A percentile compares a stretch with the other conserved stretches of the same genome.
These are phyloP conservation scores for Ceratobasidium sp. DNA, from an alignment of 1,284 basidiomycete genomes.

Conservation along the genomic window DNA sequence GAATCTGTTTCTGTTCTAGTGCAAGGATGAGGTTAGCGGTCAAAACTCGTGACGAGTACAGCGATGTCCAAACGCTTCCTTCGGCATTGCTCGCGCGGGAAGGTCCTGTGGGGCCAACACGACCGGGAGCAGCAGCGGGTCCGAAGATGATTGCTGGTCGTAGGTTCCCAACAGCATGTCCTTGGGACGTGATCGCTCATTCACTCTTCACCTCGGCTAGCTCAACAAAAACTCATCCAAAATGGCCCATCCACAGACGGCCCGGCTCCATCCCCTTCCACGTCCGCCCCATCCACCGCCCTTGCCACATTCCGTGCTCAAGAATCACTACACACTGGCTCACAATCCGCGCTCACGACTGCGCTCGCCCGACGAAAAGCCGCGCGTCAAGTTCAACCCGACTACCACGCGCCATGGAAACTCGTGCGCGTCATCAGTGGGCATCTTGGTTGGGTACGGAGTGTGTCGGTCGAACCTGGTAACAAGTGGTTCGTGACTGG, in stretches of 20 bases:
- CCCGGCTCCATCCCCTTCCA: constrained; percentile 1
- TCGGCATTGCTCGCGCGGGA: constrained; percentile 82
- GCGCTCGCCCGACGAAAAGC: constrained; percentile 91
- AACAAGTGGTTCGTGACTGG: constrained; percentile 99
- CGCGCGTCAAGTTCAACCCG: constrained; percentile 89
- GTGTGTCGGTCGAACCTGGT: constrained; percentile 93
- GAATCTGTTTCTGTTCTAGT: constrained; percentile 51
- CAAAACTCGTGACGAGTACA: constrained; percentile 87
- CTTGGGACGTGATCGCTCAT: constrained; percentile 26
- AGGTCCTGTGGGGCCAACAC: constrained; percentile 76
- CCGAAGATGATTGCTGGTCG: constrained; percentile 69
- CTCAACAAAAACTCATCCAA: constrained; percentile 43
- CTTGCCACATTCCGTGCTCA: constrained; percentile 66
- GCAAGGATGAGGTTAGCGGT: constrained; percentile 70
- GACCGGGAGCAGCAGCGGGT: constrained; percentile 67
- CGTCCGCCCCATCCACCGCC: constrained; percentile 51
- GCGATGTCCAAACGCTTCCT: constrained; percentile 85
- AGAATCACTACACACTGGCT: constrained; percentile 61
- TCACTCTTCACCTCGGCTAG: not conserved
- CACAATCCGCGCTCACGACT: constrained; percentile 72
- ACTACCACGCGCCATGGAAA: constrained; percentile 96
- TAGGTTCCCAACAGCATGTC: constrained; percentile 51
- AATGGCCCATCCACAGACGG: constrained; percentile 37
- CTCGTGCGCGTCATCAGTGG: constrained; percentile 96
- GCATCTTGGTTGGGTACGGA: constrained; percentile 98